Evolutionary conservation across 495 filamentous ascomycete genomes (phyloP).

Genomic region (Hypoxylon intermedium): DNA sequence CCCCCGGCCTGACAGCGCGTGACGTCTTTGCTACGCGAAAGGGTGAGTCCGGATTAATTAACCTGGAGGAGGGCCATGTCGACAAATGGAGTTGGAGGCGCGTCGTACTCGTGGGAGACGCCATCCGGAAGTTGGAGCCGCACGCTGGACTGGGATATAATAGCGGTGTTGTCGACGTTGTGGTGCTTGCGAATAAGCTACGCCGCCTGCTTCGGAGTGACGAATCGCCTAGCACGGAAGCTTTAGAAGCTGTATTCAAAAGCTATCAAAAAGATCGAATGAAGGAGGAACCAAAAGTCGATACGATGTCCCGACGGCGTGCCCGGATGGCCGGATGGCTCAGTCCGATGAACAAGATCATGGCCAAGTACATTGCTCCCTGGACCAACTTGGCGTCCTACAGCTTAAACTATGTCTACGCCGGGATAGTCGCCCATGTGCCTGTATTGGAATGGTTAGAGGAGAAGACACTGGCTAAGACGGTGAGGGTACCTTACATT

Average conservation of each 20-base stretch:
- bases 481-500: conserved; percentile 7
- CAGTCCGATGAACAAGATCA: conserved; percentile 23
- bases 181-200: conserved; percentile 52
- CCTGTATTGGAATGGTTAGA: conserved; percentile 38
- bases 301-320: conserved; percentile 30
- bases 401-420: conserved; percentile 11
- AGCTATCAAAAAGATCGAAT: conserved; percentile 32
- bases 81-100: conserved; percentile 49
- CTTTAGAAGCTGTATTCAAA: conserved; percentile 28
- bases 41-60: conserved; percentile 36
- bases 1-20: conserved; percentile 43
- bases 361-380: conserved; percentile 29
- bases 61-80: conserved; percentile 50
- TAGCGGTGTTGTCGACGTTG: conserved; percentile 51
- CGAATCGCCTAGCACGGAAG: conserved; percentile 12
- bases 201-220: conserved; percentile 23
- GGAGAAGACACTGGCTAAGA: conserved; percentile 14
- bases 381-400: conserved; percentile 15
- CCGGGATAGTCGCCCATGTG: conserved; percentile 23
- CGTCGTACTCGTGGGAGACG: conserved; percentile 53
- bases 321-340: conserved; percentile 29
- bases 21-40: conserved; percentile 45
- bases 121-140: conserved; percentile 53
- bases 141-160: conserved; percentile 52
- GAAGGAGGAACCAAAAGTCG: conserved; percentile 22